Conservation (phyloP, 176 grass and related monocot genomes). For the Hsuehochloa calcarea region DNA sequence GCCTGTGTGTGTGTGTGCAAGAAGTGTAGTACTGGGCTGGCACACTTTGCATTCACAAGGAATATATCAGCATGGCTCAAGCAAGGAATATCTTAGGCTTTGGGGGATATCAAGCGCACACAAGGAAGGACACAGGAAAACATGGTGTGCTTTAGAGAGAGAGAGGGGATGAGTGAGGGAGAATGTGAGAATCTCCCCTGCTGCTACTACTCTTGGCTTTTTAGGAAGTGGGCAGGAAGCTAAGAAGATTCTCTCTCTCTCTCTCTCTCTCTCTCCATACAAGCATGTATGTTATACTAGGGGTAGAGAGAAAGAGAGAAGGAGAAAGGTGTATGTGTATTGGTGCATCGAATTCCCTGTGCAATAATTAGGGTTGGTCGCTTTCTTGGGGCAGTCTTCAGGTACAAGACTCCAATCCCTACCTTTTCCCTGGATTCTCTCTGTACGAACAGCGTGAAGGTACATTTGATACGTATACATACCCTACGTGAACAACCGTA, state of each 20-base stretch:
- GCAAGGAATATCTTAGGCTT: conserved; percentile 81
- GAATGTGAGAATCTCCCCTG: conserved; percentile 66
- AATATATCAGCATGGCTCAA: conserved; percentile 52
- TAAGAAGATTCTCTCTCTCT: conserved; percentile 76
- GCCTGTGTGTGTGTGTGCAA: conserved; percentile 25
- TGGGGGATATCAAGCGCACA: conserved; percentile 44
- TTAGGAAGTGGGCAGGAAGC: conserved; percentile 86
- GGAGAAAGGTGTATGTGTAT: conserved; percentile 27
- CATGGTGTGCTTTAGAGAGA: conserved; percentile 37
- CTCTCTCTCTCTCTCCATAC: not conserved
- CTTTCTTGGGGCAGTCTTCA: conserved; percentile 92
- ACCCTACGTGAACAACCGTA: not conserved
- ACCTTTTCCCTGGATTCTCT: conserved; percentile 62
- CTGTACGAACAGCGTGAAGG: conserved; percentile 17
- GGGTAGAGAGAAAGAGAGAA: not conserved
- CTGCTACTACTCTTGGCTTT: conserved; percentile 72
- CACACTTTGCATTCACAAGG: conserved; percentile 49
- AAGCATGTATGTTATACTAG: not conserved
- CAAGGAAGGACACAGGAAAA: conserved; percentile 43
- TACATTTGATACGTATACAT: not conserved
- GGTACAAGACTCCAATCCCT: conserved; percentile 90
- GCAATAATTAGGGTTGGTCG: conserved; percentile 91
- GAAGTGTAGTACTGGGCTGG: not conserved
- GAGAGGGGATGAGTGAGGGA: conserved; percentile 18
- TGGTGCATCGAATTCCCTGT: conserved; percentile 94